Percentiles rank a stretch among this genome's conserved stretches.
Conservation (phyloP, 768 basidiomycete genomes). For the Gyrodon lividus region DNA sequence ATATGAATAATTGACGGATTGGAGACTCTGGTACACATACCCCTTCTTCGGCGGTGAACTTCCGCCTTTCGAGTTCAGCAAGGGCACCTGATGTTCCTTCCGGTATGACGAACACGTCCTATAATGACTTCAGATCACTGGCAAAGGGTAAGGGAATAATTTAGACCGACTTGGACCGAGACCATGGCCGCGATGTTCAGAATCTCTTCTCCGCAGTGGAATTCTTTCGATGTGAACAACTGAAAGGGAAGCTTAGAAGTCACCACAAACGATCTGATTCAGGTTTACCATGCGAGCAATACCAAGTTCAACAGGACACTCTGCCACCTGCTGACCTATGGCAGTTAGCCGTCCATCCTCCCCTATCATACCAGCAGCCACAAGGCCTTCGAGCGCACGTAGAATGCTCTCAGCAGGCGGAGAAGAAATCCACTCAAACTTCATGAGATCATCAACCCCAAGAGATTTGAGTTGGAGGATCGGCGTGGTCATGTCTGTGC, state of each 20-base stretch:
- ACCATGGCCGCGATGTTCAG: constrained; percentile 96
- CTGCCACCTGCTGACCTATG: constrained; percentile 84
- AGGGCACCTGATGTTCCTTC: constrained; percentile 83
- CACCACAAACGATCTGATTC: not conserved
- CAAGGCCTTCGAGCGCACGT: constrained; percentile 81
- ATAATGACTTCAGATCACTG: not conserved
- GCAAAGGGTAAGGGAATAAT: constrained; percentile 2
- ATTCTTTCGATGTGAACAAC: constrained; percentile 85
- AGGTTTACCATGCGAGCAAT: constrained; percentile 87
- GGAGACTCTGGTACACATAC: constrained; percentile 42
- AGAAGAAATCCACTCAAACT: constrained; percentile 91
- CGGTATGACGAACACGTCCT: constrained; percentile 91
- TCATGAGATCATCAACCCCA: constrained; percentile 93
- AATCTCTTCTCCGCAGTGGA: constrained; percentile 92
- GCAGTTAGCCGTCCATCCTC: constrained; percentile 74
- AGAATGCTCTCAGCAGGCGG: constrained; percentile 86
- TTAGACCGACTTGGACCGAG: constrained; percentile 68
- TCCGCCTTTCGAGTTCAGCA: constrained; percentile 89
- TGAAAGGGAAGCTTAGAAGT: constrained; percentile 31
- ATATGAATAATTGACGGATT: not conserved
- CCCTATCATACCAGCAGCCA: constrained; percentile 79
- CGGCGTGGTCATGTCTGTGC: constrained; percentile 87
- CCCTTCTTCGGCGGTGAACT: constrained; percentile 98
- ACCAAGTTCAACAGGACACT: constrained; percentile 90
- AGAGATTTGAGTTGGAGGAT: constrained; percentile 93